Evolutionary conservation across 768 basidiomycete genomes (phyloP), one percentile per base, ranked within the genome.

Genomic region (Tremella yokohamensis): DNA sequence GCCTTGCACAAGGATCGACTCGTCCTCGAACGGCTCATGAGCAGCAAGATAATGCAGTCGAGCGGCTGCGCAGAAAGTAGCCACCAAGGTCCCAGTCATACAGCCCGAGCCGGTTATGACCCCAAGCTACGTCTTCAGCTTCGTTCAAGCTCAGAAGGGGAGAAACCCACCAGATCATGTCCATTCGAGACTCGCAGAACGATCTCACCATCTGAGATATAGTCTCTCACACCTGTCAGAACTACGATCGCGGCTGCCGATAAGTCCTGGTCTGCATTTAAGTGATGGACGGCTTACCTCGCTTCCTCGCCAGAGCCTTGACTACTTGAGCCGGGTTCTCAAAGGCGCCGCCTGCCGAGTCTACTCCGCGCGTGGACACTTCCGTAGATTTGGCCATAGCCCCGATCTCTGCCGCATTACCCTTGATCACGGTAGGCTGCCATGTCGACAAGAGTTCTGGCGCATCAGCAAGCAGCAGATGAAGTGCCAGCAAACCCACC

Each of bases 341-440:
- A 77, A 94, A 93, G 8, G 86, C 88, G 8, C 76, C 65, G 0
- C 91, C 90, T 15, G 85, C 79, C 59, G 87, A 89, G 74, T 97
- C 93, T 0, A 97, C 93, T 0, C 93, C 93, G 71, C 84, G 84
- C 15, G 85, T 83, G 58, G 81, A 73, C 2, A 89, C 91, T 80
- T 93, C 93, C 13, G 75, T 74, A 0, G 87, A 88, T n/a, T 85
- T 82, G 1, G 85, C 83, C 9, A 94, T 74, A 0, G 87, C 82
- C 0, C 85, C 90, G 19, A 97, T 84, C 78, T 97, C 93, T 0
- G 70, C 77, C 0, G 90, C 87, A 69, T 97, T 96, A 2, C 92
- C 92, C 77, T 97, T 97, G 77, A 97, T 92, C 19, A 94, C 87
- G 16, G 87, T 86, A 11, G 87, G 84, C 75, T 93, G 90, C 84